Conservation (phyloP, 2,329 filamentous ascomycete genomes). For the Chaetoscypha palmicola region DNA sequence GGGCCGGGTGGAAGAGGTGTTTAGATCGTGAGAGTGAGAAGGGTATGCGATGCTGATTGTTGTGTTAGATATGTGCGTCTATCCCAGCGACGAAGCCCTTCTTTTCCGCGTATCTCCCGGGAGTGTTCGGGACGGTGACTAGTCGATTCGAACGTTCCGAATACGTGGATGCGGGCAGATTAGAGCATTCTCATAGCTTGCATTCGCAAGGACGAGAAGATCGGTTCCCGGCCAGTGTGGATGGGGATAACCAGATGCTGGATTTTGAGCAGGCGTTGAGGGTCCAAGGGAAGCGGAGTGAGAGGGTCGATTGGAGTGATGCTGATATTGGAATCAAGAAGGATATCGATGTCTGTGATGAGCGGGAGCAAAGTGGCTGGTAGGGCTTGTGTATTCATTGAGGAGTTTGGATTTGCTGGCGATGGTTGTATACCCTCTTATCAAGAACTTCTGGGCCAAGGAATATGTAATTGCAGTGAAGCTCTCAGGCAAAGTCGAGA, state of each 20-base stretch:
- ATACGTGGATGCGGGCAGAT: not conserved
- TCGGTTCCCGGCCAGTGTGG: not conserved
- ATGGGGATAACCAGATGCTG: not conserved
- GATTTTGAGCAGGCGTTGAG: not conserved
- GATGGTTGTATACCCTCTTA: too few relatives aligned
- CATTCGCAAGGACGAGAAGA: not conserved
- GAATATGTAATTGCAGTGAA: too few relatives aligned
- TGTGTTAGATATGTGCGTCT: constrained; percentile 38
- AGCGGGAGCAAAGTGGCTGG: too few relatives aligned
- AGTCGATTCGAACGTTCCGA: not conserved
- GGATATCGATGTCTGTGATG: too few relatives aligned
- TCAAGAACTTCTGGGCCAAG: too few relatives aligned
- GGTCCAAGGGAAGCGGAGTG: not conserved
- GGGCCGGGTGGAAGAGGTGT: too few relatives aligned
- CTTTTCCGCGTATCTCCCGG: constrained; percentile 27
- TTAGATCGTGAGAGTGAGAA: too few relatives aligned
- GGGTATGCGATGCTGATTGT: too few relatives aligned
- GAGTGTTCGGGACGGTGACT: constrained; percentile 8
- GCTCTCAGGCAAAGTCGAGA: too few relatives aligned
- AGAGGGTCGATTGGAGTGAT: not conserved
- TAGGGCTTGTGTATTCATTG: too few relatives aligned
- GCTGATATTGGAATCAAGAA: not conserved
- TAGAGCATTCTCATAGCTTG: not conserved
- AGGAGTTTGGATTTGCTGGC: too few relatives aligned
- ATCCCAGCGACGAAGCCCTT: constrained; percentile 40